Percentiles rank a stretch among this genome's conserved stretches.
These are phyloP conservation scores for Didymella glomerata DNA, from an alignment of 2,329 filamentous ascomycete genomes.

Conservation along the genomic window DNA sequence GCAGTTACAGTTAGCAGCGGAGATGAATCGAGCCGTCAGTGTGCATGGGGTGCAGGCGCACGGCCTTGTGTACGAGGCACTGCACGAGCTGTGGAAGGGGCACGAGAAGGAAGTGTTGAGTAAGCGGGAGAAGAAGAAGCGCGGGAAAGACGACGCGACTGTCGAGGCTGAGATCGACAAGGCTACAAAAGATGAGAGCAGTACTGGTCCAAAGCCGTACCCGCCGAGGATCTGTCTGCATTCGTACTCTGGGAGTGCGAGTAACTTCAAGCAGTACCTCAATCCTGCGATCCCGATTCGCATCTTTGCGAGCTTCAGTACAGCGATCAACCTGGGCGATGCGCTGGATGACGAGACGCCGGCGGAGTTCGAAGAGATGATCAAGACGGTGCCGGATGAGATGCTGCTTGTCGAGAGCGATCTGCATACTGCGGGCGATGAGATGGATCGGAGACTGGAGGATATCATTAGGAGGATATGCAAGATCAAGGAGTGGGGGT, in stretches of 20 bases:
- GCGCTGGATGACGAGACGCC: constrained; percentile 56
- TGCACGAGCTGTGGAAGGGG: constrained; percentile 74
- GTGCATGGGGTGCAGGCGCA: constrained; percentile 81
- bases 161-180: constrained; percentile 16
- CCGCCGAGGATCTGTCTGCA: constrained; percentile 92
- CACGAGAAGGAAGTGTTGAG: constrained; percentile 70
- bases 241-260: constrained; percentile 83
- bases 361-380: constrained; percentile 68
- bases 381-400: constrained; percentile 78
- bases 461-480: constrained; percentile 81
- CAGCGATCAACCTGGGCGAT: constrained; percentile 76
- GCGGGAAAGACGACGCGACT: constrained; percentile 27
- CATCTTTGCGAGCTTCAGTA: constrained; percentile 89
- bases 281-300: constrained; percentile 74
- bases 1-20: constrained; percentile 76
- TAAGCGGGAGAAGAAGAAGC: constrained; percentile 61
- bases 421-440: constrained; percentile 78
- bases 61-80: constrained; percentile 71
- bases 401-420: constrained; percentile 89
- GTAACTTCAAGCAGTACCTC: constrained; percentile 80
- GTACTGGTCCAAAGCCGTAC: constrained; percentile 65
- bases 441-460: constrained; percentile 81
- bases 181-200: constrained; percentile 11
- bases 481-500: constrained; percentile 75
- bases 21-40: constrained; percentile 70